phyloP scores from a whole-genome alignment of 108 stramenopile genomes.

The Asterionellopsis glacialis region DNA sequence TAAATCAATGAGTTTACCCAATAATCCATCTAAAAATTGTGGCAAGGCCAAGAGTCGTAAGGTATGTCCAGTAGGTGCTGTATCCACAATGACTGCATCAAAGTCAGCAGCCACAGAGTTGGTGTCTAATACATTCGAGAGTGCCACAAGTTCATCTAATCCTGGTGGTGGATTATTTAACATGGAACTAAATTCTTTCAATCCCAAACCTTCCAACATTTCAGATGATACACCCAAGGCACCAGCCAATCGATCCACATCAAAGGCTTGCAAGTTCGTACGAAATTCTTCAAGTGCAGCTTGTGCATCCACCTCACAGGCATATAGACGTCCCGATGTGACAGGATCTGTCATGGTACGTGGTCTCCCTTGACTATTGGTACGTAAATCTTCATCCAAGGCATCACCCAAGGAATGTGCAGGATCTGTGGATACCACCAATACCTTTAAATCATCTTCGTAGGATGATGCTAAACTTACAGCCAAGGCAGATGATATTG shows the following conservation, averaged over 20 bases:
- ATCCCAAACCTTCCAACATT: constrained; percentile 66
- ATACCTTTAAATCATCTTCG: constrained; percentile 67
- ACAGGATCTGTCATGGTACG: constrained; percentile 59
- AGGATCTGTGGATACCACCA: constrained; percentile 96
- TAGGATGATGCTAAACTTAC: constrained; percentile 60
- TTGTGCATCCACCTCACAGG: constrained; percentile 81
- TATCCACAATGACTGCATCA: constrained; percentile 90
- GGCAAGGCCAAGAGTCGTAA: constrained; percentile 84
- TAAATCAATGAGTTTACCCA: constrained; percentile 74
- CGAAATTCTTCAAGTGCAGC: constrained; percentile 74
- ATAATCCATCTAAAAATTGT: constrained; percentile 79
- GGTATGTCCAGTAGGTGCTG: constrained; percentile 91
- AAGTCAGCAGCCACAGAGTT: constrained; percentile 42
- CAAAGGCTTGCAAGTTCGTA: constrained; percentile 55
- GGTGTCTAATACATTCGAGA: constrained; percentile 78
- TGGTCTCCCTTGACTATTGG: constrained; percentile 31
- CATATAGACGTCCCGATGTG: constrained; percentile 62
- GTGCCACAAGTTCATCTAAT: constrained; percentile 89
- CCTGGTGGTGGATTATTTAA: constrained; percentile 93
- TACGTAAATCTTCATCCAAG: constrained; percentile 63
- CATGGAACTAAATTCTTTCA: constrained; percentile 69
- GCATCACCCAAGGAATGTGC: constrained; percentile 96
- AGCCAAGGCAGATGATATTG: constrained; percentile 80
- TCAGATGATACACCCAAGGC: constrained; percentile 55
- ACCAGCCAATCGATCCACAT: constrained; percentile 54